Percentiles rank a stretch among this genome's conserved stretches.
These are phyloP conservation scores for Xylaria scruposa DNA, from an alignment of 495 filamentous ascomycete species.

Conservation along the genomic window DNA sequence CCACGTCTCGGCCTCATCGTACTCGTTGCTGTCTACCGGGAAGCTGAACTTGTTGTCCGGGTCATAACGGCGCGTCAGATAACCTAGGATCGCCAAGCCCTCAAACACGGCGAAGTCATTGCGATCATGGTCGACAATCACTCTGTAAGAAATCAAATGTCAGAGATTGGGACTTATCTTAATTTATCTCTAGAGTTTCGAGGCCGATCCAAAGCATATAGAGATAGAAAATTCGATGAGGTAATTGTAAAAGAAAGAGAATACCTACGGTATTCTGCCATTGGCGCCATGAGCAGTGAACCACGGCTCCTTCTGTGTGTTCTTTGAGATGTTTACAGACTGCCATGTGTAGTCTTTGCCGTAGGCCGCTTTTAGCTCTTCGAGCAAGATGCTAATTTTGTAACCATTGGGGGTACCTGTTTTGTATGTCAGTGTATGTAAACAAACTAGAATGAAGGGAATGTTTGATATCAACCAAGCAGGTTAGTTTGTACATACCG, in stretches of 20 bases:
- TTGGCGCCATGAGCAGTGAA: slow-evolving; percentile 76
- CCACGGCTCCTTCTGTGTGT: slow-evolving; percentile 77
- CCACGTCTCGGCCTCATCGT: slow-evolving; percentile 74
- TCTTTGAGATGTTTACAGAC: slow-evolving; percentile 72
- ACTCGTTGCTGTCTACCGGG: slow-evolving; percentile 70
- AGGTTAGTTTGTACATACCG: slow-evolving; percentile 30
- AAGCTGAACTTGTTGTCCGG: slow-evolving; percentile 78
- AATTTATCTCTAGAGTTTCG: not conserved
- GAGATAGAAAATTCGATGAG: not conserved
- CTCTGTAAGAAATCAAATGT: slow-evolving; percentile 33
- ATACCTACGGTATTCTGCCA: slow-evolving; percentile 72
- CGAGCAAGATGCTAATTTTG: slow-evolving; percentile 80
- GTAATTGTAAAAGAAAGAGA: not conserved
- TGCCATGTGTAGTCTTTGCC: slow-evolving; percentile 66
- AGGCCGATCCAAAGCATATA: not conserved
- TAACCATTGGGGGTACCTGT: slow-evolving; percentile 53
- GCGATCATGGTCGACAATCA: slow-evolving; percentile 72
- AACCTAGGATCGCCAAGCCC: slow-evolving; percentile 76
- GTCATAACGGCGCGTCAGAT: slow-evolving; percentile 80
- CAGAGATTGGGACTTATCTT: not conserved
- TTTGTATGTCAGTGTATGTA: not conserved
- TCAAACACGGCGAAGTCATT: slow-evolving; percentile 73
- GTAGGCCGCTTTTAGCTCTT: slow-evolving; percentile 69
- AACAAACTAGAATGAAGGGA: not conserved
- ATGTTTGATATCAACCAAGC: not conserved